Percentiles rank a stretch among this genome's conserved stretches.
Evolutionary conservation across 495 filamentous ascomycete species (phyloP).

Genomic region (Neurospora sp.): DNA sequence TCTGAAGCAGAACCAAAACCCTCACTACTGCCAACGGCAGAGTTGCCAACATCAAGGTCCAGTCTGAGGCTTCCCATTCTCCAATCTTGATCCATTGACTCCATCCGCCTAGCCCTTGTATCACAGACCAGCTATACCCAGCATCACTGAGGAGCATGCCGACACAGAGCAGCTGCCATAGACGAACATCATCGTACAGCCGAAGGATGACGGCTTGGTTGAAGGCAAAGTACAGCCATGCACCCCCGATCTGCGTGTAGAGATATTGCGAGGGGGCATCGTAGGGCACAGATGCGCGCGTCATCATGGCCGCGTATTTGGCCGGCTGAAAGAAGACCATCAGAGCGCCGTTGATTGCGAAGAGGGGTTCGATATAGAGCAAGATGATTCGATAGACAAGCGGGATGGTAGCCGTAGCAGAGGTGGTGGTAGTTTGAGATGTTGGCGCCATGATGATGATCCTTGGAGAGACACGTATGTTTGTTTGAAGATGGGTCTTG

Average conservation of each 20-base stretch:
- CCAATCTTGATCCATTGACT: constrained; percentile 1
- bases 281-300: constrained; percentile 7
- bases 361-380: constrained; percentile 48
- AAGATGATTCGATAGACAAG: constrained; percentile 40
- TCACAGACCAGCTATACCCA: constrained; percentile 6
- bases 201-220: constrained; percentile 49
- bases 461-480: not conserved
- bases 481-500: constrained; percentile 1
- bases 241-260: constrained; percentile 40
- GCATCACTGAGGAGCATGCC: constrained; percentile 22
- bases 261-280: constrained; percentile 12
- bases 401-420: constrained; percentile 15
- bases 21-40: constrained; percentile 5
- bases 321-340: constrained; percentile 35
- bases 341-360: constrained; percentile 10
- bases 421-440: not conserved
- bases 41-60: constrained; percentile 6
- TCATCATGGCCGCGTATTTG: constrained; percentile 21
- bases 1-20: constrained; percentile 9
- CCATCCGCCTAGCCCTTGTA: constrained; percentile 23
- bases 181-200: constrained; percentile 35
- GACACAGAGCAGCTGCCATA: constrained; percentile 36
- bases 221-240: constrained; percentile 45
- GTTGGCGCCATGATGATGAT: not conserved
- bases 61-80: constrained; percentile 12